Evolutionary conservation across 352 stramenopile genomes (phyloP).

Genomic region (Globisporangium barbulae): DNA sequence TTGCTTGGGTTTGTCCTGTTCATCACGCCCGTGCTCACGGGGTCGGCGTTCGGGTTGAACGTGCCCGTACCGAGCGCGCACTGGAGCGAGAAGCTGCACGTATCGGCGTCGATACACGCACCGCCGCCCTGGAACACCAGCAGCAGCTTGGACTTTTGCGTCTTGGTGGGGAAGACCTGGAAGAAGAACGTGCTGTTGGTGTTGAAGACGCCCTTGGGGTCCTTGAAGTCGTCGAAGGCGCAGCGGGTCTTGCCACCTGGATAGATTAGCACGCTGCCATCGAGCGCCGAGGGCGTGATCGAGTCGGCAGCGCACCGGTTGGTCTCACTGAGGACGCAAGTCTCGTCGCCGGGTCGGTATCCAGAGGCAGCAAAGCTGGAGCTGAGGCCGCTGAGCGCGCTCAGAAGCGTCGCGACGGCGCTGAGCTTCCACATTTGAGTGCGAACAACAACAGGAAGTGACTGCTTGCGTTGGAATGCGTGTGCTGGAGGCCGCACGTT

Average conservation of each 20-base stretch:
- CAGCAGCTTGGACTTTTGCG: conserved; percentile 35
- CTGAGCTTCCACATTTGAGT: conserved; percentile 8
- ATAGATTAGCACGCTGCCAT: conserved; percentile 31
- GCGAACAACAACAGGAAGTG: too few species aligned
- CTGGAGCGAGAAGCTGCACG: conserved; percentile 53
- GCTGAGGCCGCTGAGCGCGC: not conserved
- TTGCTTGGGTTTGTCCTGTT: conserved; percentile 47
- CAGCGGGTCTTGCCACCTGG: conserved; percentile 20
- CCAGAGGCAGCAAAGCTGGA: not conserved
- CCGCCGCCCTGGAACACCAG: conserved; percentile 63
- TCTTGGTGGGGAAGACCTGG: not conserved
- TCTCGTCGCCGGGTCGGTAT: conserved; percentile 19
- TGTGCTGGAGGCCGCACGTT: not conserved
- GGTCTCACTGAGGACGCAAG: conserved; percentile 20
- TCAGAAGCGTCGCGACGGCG: not conserved
- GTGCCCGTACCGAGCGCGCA: conserved; percentile 27
- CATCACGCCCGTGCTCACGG: conserved; percentile 42
- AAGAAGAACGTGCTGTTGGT: not conserved
- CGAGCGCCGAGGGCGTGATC: conserved; percentile 21
- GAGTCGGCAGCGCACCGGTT: conserved; percentile 26
- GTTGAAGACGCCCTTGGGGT: not conserved
- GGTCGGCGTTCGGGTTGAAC: conserved; percentile 37
- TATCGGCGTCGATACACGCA: conserved; percentile 49
- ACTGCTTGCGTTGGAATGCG: too few species aligned
- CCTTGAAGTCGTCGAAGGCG: conserved; percentile 18